A percentile compares a stretch with the other conserved stretches of the same genome.
Evolutionary conservation across 2,329 filamentous ascomycete species (phyloP).

Genomic region (Lasiodiplodia theobromae): DNA sequence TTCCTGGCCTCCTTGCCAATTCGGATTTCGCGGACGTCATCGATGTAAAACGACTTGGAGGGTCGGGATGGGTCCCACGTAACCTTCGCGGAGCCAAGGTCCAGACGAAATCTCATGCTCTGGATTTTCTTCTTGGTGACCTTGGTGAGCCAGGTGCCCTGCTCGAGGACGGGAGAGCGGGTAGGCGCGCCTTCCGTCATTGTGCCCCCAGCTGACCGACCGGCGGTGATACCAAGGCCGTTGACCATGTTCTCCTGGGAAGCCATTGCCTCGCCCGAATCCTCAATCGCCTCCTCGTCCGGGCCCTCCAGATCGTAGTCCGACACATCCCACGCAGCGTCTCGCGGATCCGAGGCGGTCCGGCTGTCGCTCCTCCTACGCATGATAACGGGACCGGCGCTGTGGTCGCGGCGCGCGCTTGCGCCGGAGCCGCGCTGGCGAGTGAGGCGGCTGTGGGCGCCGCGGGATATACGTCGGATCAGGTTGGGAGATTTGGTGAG

Average conservation of each 20-base stretch:
- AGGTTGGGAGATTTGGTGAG: constrained; percentile 69
- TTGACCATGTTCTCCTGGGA: constrained; percentile 43
- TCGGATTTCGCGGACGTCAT: constrained; percentile 92
- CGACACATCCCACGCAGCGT: constrained; percentile 54
- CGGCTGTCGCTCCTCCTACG: constrained; percentile 90
- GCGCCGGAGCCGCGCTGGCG: constrained; percentile 77
- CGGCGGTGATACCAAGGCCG: constrained; percentile 51
- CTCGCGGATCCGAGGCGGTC: constrained; percentile 61
- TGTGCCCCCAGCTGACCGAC: constrained; percentile 33
- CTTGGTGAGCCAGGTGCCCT: constrained; percentile 80
- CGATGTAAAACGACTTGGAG: constrained; percentile 88
- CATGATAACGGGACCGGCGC: constrained; percentile 86
- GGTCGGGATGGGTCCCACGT: constrained; percentile 83
- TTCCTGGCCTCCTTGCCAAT: constrained; percentile 84
- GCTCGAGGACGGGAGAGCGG: constrained; percentile 76
- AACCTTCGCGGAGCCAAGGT: constrained; percentile 84
- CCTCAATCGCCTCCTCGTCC: constrained; percentile 58
- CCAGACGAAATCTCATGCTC: constrained; percentile 77
- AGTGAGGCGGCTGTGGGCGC: constrained; percentile 73
- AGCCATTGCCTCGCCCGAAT: constrained; percentile 43
- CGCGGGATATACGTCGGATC: constrained; percentile 85
- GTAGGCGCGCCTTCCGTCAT: constrained; percentile 67
- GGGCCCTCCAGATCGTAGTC: constrained; percentile 62
- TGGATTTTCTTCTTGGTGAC: constrained; percentile 87
- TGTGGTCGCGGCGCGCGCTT: constrained; percentile 78